phyloP scores from a whole-genome alignment of 352 stramenopile species.

The Phytophthora niederhauseri region DNA sequence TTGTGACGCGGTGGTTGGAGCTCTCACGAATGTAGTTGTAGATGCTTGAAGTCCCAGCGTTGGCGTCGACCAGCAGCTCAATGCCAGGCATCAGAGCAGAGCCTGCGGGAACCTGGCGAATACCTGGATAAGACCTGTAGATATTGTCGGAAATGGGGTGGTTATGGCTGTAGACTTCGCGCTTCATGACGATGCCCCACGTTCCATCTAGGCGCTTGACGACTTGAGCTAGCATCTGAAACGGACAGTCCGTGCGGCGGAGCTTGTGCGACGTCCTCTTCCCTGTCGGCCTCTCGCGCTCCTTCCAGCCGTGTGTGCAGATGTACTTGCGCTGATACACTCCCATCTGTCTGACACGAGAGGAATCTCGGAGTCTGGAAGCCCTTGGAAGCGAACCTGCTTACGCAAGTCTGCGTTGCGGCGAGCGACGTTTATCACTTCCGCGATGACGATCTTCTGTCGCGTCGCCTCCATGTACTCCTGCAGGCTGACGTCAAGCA shows the following conservation, averaged over 20 bases:
- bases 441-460: conserved; percentile 4
- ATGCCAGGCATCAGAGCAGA: conserved; percentile 8
- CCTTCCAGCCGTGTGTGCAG: conserved; percentile 7
- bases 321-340: conserved; percentile 15
- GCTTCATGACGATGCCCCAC: conserved; percentile 14
- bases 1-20: conserved; percentile 8
- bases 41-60: conserved; percentile 7
- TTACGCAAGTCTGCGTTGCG: conserved; percentile 4
- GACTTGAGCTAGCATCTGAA: conserved; percentile 20
- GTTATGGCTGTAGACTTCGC: conserved; percentile 10
- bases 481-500: neutral
- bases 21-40: conserved; percentile 20
- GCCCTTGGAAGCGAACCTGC: neutral
- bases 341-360: neutral
- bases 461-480: neutral
- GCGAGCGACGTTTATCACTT: neutral
- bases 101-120: conserved; percentile 15
- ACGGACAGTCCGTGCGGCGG: neutral
- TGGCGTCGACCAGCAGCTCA: conserved; percentile 2
- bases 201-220: neutral
- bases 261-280: conserved; percentile 6
- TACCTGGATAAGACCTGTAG: conserved; percentile 24
- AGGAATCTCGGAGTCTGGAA: conserved; percentile 1
- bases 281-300: conserved; percentile 1
- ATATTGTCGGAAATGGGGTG: conserved; percentile 4